Evolutionary conservation across 2,329 filamentous ascomycete genomes (phyloP).

Genomic region (Parafenestella ontariensis): DNA sequence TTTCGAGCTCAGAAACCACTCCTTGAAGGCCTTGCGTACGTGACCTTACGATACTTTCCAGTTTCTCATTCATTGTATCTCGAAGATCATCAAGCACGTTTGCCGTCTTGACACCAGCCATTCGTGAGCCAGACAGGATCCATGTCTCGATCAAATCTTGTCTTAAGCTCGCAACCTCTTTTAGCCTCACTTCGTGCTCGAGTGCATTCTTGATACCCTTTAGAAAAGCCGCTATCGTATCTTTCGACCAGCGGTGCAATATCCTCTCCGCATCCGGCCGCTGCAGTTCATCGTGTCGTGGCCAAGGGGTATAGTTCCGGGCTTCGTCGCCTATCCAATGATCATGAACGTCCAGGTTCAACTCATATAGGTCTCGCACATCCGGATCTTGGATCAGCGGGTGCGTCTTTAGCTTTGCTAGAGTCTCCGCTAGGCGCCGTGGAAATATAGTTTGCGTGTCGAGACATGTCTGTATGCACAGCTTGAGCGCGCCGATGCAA

Average conservation of each 20-base stretch:
- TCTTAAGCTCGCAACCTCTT: slow-evolving; percentile 72
- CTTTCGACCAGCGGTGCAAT: slow-evolving; percentile 50
- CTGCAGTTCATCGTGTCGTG: slow-evolving; percentile 75
- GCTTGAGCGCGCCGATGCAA: slow-evolving; percentile 69
- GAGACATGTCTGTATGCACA: slow-evolving; percentile 79
- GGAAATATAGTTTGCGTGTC: slow-evolving; percentile 81
- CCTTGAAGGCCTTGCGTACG: slow-evolving; percentile 70
- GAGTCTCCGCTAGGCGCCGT: slow-evolving; percentile 70
- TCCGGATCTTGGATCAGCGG: slow-evolving; percentile 75
- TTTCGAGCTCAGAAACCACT: slow-evolving; percentile 70
- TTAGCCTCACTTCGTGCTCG: slow-evolving; percentile 68
- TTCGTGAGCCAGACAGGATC: slow-evolving; percentile 72
- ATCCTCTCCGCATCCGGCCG: slow-evolving; percentile 51
- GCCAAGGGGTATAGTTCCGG: slow-evolving; percentile 83
- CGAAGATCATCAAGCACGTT: slow-evolving; percentile 74
- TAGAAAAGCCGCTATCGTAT: slow-evolving; percentile 53
- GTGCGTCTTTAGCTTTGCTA: slow-evolving; percentile 72
- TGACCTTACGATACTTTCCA: slow-evolving; percentile 67
- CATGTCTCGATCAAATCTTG: slow-evolving; percentile 75
- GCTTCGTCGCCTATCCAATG: slow-evolving; percentile 85
- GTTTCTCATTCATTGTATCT: slow-evolving; percentile 70
- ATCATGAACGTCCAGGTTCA: slow-evolving; percentile 79
- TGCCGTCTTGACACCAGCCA: slow-evolving; percentile 70
- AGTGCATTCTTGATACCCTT: slow-evolving; percentile 69
- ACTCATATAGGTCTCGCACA: slow-evolving; percentile 69